Conservation (phyloP, 768 basidiomycete genomes). For the Boletus subcaerulescens region DNA sequence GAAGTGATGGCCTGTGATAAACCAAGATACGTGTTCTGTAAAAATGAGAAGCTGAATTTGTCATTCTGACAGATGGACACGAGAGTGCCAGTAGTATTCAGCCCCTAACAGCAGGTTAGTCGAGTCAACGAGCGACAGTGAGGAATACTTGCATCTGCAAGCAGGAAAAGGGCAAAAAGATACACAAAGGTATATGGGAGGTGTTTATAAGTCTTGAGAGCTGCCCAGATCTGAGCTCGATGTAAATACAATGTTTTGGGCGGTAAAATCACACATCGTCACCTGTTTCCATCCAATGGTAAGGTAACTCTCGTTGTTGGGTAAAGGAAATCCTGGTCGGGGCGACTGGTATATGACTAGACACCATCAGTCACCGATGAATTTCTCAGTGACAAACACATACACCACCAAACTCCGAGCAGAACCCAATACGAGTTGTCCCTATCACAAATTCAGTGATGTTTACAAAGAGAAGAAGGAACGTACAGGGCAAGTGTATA, state of each 20-base stretch:
- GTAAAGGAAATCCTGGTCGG: conserved; percentile 77
- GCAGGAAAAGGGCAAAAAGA: conserved; percentile 71
- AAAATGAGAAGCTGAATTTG: conserved; percentile 77
- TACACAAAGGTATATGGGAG: conserved; percentile 83
- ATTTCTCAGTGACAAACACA: conserved; percentile 20
- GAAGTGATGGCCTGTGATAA: conserved; percentile 74
- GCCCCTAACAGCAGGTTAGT: conserved; percentile 45
- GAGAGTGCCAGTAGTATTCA: conserved; percentile 77
- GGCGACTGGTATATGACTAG: conserved; percentile 81
- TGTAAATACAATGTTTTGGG: neutral
- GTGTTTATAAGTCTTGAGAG: conserved; percentile 69
- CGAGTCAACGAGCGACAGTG: neutral
- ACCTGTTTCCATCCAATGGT: conserved; percentile 88
- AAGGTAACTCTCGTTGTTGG: conserved; percentile 71
- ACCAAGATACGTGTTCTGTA: conserved; percentile 77
- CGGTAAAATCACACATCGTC: neutral
- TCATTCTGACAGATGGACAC: conserved; percentile 77
- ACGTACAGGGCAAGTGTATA: conserved; percentile 69
- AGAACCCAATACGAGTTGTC: conserved; percentile 77
- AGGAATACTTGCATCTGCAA: conserved; percentile 58
- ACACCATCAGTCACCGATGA: neutral
- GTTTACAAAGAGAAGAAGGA: neutral
- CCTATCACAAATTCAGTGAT: conserved; percentile 30
- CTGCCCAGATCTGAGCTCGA: conserved; percentile 60
- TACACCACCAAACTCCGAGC: conserved; percentile 87